phyloP scores from a whole-genome alignment of 2,329 filamentous ascomycete species.

The Phyllosticta citribraziliensis region DNA sequence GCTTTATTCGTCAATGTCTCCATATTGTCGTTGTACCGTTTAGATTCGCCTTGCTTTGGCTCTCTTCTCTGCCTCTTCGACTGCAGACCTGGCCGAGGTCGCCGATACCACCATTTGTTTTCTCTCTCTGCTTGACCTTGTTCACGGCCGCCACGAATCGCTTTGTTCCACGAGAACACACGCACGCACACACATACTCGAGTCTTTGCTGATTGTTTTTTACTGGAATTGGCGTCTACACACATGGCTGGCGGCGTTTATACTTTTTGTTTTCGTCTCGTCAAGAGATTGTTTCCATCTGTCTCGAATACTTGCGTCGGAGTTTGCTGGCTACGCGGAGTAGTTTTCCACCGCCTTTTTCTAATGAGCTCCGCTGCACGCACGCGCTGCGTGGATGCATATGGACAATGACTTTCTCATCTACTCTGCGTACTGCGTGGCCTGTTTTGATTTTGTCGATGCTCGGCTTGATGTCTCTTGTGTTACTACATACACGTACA shows the following conservation, averaged over 20 bases:
- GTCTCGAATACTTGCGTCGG: no score
- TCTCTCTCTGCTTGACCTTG: not conserved
- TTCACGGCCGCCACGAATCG: slow-evolving; percentile 1
- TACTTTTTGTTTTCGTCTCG: no score
- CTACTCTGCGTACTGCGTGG: not conserved
- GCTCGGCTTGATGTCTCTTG: no score
- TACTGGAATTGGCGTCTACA: not conserved
- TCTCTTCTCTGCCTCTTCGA: not conserved
- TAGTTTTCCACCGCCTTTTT: no score
- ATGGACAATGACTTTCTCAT: not conserved
- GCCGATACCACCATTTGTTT: slow-evolving; percentile 6
- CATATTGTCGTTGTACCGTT: no score
- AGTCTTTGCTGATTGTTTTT: not conserved
- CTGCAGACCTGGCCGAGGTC: slow-evolving; percentile 7
- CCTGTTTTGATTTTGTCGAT: no score
- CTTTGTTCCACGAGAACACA: slow-evolving; percentile 1
- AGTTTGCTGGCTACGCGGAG: no score
- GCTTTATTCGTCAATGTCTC: not conserved
- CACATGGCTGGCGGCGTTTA: not conserved
- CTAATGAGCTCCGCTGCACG: no score
- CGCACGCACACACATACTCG: not conserved
- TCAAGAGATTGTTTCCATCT: no score
- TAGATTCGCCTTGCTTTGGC: no score
- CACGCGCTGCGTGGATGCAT: not conserved
- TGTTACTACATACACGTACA: no score